Evolutionary conservation across 2,329 filamentous ascomycete species (phyloP).

Genomic region (Fusarium falciforme): DNA sequence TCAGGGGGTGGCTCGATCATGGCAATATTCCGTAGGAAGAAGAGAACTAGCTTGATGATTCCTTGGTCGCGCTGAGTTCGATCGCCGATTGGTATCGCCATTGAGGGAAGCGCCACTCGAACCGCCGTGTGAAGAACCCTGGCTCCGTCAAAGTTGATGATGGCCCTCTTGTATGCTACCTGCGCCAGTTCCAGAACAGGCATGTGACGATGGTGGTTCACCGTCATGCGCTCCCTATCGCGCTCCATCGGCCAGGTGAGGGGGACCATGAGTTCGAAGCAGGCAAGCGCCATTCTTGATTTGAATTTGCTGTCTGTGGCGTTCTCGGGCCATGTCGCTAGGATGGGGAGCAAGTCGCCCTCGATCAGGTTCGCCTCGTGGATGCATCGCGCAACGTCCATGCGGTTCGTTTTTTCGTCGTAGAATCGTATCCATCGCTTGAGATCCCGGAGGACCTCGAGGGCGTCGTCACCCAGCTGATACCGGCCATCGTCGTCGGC

Average conservation of each 20-base stretch:
- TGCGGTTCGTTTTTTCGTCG: conserved; percentile 91
- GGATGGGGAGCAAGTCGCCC: conserved; percentile 89
- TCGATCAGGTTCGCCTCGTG: conserved; percentile 92
- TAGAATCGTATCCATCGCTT: conserved; percentile 96
- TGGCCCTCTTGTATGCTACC: conserved; percentile 86
- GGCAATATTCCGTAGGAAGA: conserved; percentile 88
- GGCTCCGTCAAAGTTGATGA: conserved; percentile 84
- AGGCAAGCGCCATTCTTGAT: conserved; percentile 83
- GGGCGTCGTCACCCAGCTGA: conserved; percentile 89
- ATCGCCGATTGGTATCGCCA: conserved; percentile 82
- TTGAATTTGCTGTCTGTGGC: conserved; percentile 79
- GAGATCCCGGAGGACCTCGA: conserved; percentile 91
- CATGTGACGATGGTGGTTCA: conserved; percentile 92
- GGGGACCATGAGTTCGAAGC: conserved; percentile 89
- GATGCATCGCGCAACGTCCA: conserved; percentile 94
- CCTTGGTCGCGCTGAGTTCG: conserved; percentile 85
- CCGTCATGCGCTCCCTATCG: conserved; percentile 82
- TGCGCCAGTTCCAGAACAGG: conserved; percentile 91
- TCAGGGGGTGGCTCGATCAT: conserved; percentile 82
- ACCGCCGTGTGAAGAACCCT: conserved; percentile 84
- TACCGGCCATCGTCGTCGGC: conserved; percentile 85
- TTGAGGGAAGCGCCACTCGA: conserved; percentile 83
- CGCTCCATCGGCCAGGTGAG: conserved; percentile 94
- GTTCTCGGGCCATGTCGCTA: conserved; percentile 83
- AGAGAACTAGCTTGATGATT: conserved; percentile 90